A percentile compares a stretch with the other conserved stretches of the same genome.
phyloP scores from a whole-genome alignment of 164 flowering plant genomes.

The Umbellularia californica region DNA sequence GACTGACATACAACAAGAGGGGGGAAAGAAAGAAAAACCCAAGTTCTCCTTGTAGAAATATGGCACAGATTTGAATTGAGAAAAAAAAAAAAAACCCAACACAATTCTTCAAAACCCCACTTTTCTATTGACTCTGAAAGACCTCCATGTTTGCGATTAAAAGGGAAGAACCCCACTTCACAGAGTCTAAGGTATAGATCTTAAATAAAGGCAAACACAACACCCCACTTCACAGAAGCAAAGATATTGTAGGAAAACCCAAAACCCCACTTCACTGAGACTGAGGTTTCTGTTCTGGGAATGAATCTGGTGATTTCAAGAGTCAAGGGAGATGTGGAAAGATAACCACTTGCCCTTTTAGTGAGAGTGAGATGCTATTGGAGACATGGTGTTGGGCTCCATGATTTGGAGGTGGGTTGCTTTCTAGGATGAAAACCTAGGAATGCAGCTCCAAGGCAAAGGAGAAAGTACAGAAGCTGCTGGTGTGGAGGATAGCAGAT shows the following conservation, averaged over 20 bases:
- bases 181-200: neutral
- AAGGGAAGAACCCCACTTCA: neutral
- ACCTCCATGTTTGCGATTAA: neutral
- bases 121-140: neutral
- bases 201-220: too few species aligned
- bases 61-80: neutral
- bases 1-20: neutral
- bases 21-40: neutral
- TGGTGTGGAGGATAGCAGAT: too few species aligned
- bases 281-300: neutral
- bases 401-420: neutral
- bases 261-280: neutral
- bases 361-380: neutral
- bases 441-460: neutral
- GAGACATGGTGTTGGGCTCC: neutral
- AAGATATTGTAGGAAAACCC: too few species aligned
- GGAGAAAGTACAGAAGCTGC: neutral
- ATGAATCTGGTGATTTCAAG: neutral
- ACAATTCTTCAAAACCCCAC: neutral
- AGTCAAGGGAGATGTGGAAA: neutral
- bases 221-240: neutral
- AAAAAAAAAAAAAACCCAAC: neutral
- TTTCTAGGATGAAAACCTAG: neutral
- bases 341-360: neutral
- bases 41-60: neutral